Conservation (phyloP, 768 basidiomycete genomes). For the Lactarius evosmus region DNA sequence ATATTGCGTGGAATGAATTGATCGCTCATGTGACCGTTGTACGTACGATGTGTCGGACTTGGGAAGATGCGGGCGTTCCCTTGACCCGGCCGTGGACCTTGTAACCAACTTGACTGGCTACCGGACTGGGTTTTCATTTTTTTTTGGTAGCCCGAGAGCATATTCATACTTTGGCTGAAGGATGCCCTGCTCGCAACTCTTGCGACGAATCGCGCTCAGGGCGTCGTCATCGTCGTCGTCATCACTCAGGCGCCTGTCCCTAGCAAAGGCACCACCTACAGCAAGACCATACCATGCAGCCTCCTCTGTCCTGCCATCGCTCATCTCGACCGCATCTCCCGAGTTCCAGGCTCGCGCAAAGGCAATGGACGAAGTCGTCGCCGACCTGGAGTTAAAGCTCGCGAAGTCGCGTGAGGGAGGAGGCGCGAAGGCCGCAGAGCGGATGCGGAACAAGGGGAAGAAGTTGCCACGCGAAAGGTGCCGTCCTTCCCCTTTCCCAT, state of each 20-base stretch:
- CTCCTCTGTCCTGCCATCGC: slow-evolving; percentile 56
- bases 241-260: neutral
- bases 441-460: slow-evolving; percentile 78
- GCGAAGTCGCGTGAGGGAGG: slow-evolving; percentile 66
- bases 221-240: neutral
- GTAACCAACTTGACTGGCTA: neutral
- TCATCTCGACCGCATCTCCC: slow-evolving; percentile 62
- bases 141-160: neutral
- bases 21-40: neutral
- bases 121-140: neutral
- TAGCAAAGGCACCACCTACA: no score
- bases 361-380: slow-evolving; percentile 67
- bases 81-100: neutral
- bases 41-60: neutral
- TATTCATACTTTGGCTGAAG: neutral
- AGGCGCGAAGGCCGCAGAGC: slow-evolving; percentile 66
- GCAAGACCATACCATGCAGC: slow-evolving; percentile 57
- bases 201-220: neutral
- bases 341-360: slow-evolving; percentile 67
- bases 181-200: slow-evolving; percentile 2
- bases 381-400: slow-evolving; percentile 58
- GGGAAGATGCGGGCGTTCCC: neutral
- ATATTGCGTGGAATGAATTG: no score
- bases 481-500: slow-evolving; percentile 25
- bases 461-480: slow-evolving; percentile 81